Base-by-base conservation (phyloP, 2,329 filamentous ascomycete species). In the Ascosphaera apis region DNA sequence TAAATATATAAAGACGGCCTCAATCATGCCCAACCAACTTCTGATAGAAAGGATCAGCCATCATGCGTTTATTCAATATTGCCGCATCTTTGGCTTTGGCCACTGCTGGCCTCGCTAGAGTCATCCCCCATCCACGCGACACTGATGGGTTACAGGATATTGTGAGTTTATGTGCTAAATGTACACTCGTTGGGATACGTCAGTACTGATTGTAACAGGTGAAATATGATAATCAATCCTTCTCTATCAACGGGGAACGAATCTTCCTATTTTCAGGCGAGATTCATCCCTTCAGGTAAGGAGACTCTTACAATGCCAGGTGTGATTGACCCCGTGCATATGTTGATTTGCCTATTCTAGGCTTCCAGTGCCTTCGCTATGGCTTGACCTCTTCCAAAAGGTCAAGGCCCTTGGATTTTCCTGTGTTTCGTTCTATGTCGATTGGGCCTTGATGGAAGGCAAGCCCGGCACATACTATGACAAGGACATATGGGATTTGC, bases 331-430 rank as follows among this genome's bases (percentile, higher is more conserved):
- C n/a, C 8, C 25, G 30, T 4, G 12, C 30, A 4, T 15, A 12
- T 12, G 4, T 15, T n/a, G n/a, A n/a, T n/a, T n/a, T n/a, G n/a
- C n/a, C n/a, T 4, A 11, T 1, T 32, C 4, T 36, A 65, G 67
- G 44, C 54, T 76, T 1, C 70, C 72, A 1, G 70, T 76, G 1
- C 63, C 69, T 2, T 58, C 60, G 34, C 57, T 77, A 3, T 74
- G 73, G 60, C 60, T 78, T 6, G 80, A 86, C 43, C 49, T 86
- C 2, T 76, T 91, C 45, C 74, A 88, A 47, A 91, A 91, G 54
- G 70, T 86, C 52, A 83, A 77, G 52, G 74, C 78, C 0, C 55
- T 83, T 1, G 81, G 81, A 0, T 84, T 82, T 55, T 86, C 78
- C 45, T 67, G 69, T 32, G 75, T 84, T 1, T 82, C 76, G 0